phyloP scores from a whole-genome alignment of 352 stramenopile genomes.

The Phytopythium litorale region DNA sequence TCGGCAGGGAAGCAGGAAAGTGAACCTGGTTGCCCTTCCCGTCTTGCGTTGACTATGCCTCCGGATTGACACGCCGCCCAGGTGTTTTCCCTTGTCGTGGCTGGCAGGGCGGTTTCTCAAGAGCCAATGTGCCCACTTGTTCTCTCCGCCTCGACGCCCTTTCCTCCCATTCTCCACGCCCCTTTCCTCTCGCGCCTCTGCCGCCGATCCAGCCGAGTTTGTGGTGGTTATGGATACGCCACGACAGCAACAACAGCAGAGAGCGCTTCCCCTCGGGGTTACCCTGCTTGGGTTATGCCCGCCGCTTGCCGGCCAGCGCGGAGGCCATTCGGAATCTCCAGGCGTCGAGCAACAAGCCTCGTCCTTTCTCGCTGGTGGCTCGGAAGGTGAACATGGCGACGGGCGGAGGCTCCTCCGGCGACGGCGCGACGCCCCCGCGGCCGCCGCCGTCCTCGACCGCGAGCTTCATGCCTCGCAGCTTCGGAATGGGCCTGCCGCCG shows the following conservation, averaged over 20 bases:
- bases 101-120: not conserved
- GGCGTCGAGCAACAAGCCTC: constrained; percentile 2
- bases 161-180: not conserved
- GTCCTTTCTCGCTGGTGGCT: not conserved
- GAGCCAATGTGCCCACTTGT: not conserved
- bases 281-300: not conserved
- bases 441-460: constrained; percentile 13
- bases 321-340: constrained; percentile 1
- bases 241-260: not conserved
- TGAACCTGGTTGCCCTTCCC: not conserved
- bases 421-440: constrained; percentile 13
- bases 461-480: constrained; percentile 2
- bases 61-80: not conserved
- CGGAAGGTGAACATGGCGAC: not conserved
- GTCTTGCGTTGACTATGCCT: too few species aligned
- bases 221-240: constrained; percentile 2
- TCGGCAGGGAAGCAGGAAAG: not conserved
- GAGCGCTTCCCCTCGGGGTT: not conserved
- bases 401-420: not conserved
- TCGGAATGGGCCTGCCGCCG: constrained; percentile 21
- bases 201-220: not conserved
- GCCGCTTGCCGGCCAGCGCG: not conserved
- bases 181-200: not conserved
- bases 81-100: not conserved
- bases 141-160: not conserved